Conservation (phyloP, 129 eudicot species). For the Cynara cardunculus region DNA sequence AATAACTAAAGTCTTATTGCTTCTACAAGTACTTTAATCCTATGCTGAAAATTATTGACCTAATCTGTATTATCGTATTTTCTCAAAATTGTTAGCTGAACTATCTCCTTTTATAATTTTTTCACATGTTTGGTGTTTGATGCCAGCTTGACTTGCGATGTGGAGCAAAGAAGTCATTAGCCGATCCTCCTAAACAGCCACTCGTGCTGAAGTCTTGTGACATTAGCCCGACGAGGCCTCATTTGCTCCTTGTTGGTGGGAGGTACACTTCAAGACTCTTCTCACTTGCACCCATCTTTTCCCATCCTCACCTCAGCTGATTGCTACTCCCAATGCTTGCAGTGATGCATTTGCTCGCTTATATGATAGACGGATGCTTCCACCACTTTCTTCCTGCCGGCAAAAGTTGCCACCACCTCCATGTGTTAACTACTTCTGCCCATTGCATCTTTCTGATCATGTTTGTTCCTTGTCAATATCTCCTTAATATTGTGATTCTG, state of each 20-base stretch:
- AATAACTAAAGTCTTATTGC: background rate
- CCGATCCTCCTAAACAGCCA: slow-evolving; percentile 77
- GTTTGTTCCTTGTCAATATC: slow-evolving; percentile 44
- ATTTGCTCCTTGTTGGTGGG: slow-evolving; percentile 94
- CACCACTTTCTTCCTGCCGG: slow-evolving; percentile 83
- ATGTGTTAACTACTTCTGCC: slow-evolving; percentile 89
- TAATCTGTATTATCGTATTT: background rate
- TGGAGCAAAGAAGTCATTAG: slow-evolving; percentile 82
- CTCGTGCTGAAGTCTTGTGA: slow-evolving; percentile 80
- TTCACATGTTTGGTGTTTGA: slow-evolving; percentile 33
- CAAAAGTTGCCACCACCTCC: slow-evolving; percentile 70
- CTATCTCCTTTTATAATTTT: slow-evolving; percentile 15
- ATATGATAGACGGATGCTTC: slow-evolving; percentile 96
- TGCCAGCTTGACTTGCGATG: slow-evolving; percentile 90
- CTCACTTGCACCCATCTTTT: slow-evolving; percentile 7
- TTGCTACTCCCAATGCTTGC: slow-evolving; percentile 26
- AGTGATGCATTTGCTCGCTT: slow-evolving; percentile 97
- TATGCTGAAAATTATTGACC: slow-evolving; percentile 4
- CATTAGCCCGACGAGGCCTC: slow-evolving; percentile 77
- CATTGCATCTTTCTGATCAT: slow-evolving; percentile 84
- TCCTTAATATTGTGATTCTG: background rate
- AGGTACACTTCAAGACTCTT: slow-evolving; percentile 45
- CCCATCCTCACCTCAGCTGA: background rate
- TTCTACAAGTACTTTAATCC: background rate
- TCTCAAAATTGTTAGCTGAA: slow-evolving; percentile 3